Percentiles rank a stretch among this genome's conserved stretches.
Conservation (phyloP, 2,329 filamentous ascomycete genomes). For the Blastomyces emzantsi region DNA sequence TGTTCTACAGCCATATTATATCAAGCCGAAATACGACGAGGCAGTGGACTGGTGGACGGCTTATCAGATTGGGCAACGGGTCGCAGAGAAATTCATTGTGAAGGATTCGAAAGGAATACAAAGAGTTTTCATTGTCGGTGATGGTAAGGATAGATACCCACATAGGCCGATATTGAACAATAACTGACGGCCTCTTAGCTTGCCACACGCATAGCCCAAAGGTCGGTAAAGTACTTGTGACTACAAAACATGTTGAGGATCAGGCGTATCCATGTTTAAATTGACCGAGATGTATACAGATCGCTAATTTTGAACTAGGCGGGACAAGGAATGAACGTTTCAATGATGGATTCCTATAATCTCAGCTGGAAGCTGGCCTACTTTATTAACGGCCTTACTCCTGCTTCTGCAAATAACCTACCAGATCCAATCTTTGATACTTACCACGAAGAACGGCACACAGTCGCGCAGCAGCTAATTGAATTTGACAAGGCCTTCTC, state of each 20-base stretch:
- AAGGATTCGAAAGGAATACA: slow-evolving; percentile 60
- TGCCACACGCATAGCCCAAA: slow-evolving; percentile 9
- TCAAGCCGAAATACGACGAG: slow-evolving; percentile 50
- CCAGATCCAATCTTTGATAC: slow-evolving; percentile 28
- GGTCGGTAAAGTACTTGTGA: background rate
- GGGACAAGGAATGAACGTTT: slow-evolving; percentile 9
- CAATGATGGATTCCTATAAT: slow-evolving; percentile 23
- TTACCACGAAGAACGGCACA: slow-evolving; percentile 31
- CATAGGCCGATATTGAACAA: background rate
- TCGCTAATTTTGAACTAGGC: background rate
- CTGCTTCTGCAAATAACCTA: slow-evolving; percentile 11
- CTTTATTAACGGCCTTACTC: slow-evolving; percentile 30
- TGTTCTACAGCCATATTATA: slow-evolving; percentile 58
- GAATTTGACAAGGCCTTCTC: slow-evolving; percentile 34
- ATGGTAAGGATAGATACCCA: slow-evolving; percentile 33
- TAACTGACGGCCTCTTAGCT: background rate
- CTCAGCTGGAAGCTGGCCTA: slow-evolving; percentile 35
- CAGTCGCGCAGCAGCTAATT: slow-evolving; percentile 31
- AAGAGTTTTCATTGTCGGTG: slow-evolving; percentile 63
- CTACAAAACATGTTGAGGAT: background rate
- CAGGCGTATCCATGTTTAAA: background rate
- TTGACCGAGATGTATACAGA: background rate
- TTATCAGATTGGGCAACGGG: slow-evolving; percentile 67
- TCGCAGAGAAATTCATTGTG: slow-evolving; percentile 36
- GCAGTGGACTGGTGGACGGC: slow-evolving; percentile 65